Percentiles rank a stretch among this genome's conserved stretches.
Conservation (phyloP, 2,329 filamentous ascomycete species). For the Aspergillus sp. region DNA sequence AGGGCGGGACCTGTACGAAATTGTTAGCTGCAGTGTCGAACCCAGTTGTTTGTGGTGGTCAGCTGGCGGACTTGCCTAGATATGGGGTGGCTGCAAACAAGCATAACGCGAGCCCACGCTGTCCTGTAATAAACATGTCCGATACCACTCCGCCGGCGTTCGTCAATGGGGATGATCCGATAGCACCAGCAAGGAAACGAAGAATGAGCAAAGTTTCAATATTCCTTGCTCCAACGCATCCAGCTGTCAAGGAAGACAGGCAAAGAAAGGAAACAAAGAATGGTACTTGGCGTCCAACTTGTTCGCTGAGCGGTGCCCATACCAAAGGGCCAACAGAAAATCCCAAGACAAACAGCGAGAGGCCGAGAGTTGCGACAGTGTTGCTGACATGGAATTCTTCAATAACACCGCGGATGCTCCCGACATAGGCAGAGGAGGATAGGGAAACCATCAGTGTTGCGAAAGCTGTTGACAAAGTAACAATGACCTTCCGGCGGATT, state of each 20-base stretch:
- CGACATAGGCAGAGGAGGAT: constrained; percentile 12
- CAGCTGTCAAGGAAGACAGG: not conserved
- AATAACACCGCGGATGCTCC: not conserved
- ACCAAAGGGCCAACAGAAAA: constrained; percentile 9
- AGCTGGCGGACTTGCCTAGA: not conserved
- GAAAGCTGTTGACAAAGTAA: not conserved
- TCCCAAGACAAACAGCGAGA: constrained; percentile 10
- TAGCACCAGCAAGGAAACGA: constrained; percentile 1
- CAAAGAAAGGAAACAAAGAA: not conserved
- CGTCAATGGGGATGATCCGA: constrained; percentile 1
- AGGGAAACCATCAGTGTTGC: constrained; percentile 5
- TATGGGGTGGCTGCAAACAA: not conserved
- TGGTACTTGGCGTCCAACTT: not conserved
- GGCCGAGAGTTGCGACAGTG: constrained; percentile 8
- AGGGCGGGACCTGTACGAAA: constrained; percentile 49
- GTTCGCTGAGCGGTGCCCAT: constrained; percentile 6
- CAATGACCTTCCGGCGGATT: not conserved
- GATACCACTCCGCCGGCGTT: constrained; percentile 1
- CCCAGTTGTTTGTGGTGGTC: not conserved
- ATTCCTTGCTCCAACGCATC: not conserved
- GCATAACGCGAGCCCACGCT: not conserved
- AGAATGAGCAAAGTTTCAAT: not conserved
- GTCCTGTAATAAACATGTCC: not conserved
- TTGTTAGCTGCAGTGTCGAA: constrained; percentile 2
- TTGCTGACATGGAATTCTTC: constrained; percentile 9